phyloP scores from a whole-genome alignment of 2,329 filamentous ascomycete species.

The Hyphodiscus sp. region DNA sequence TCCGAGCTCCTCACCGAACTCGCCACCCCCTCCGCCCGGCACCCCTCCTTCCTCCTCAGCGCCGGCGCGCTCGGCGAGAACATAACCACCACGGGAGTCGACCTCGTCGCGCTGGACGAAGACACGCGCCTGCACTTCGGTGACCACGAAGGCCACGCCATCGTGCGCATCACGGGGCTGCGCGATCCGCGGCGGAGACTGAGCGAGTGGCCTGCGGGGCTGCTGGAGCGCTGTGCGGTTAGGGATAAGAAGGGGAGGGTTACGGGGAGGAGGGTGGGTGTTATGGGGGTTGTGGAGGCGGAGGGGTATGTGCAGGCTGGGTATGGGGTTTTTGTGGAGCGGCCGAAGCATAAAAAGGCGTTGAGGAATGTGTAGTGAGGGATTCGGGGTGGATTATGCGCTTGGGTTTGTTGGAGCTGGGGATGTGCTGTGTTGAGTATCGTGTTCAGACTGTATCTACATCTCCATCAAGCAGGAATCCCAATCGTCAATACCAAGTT shows the following conservation, averaged over 20 bases:
- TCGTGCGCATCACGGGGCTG: slow-evolving; percentile 16
- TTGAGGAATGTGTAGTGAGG: slow-evolving; percentile 10
- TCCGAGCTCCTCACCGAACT: slow-evolving; percentile 12
- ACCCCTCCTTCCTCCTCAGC: slow-evolving; percentile 3
- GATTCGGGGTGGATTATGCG: no score
- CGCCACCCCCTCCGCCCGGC: background rate
- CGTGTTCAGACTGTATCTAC: no score
- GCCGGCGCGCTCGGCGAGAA: slow-evolving; percentile 22
- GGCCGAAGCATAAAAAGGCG: slow-evolving; percentile 3
- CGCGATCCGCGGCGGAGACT: slow-evolving; percentile 17
- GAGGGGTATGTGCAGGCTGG: slow-evolving; percentile 14
- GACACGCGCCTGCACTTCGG: slow-evolving; percentile 17
- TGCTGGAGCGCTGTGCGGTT: slow-evolving; percentile 11
- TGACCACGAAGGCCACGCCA: slow-evolving; percentile 8
- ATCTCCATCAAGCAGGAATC: no score
- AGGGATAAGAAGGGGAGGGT: slow-evolving; percentile 6
- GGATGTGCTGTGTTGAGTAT: no score
- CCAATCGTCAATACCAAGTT: no score
- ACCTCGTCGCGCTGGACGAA: slow-evolving; percentile 10
- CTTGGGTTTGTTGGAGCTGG: no score
- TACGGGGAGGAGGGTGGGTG: slow-evolving; percentile 35
- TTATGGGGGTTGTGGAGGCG: slow-evolving; percentile 28
- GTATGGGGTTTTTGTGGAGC: slow-evolving; percentile 8
- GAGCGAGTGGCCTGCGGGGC: slow-evolving; percentile 12
- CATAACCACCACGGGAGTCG: slow-evolving; percentile 18